Base-by-base conservation (phyloP, 1,284 basidiomycete species). In the Quambalaria eucalypti region DNA sequence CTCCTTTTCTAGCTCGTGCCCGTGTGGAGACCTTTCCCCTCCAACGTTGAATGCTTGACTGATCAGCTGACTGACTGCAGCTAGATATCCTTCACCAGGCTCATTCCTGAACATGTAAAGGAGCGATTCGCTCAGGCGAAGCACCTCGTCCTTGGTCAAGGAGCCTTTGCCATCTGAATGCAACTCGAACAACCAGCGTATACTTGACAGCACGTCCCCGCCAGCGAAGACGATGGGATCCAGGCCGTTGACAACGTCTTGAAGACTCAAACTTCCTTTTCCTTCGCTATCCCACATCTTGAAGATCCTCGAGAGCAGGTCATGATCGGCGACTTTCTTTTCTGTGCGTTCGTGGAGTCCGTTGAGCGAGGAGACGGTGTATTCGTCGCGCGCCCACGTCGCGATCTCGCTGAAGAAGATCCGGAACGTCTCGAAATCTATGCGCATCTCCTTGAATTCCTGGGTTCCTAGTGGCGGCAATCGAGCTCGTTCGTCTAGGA, bases 121-220 rank as follows among this genome's bases (percentile, higher is more conserved):
- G 51, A 98, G 82, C 16, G 90, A 89, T 77, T 97, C 92, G 2
- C 92, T 96, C 38, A 98, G 78, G 50, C 81, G 79, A 64, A 99
- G 78, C 28, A 97, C 88, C 76, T 98, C 93, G 69, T 97, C 92
- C 77, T 93, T 96, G 2, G 91, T 93, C 60, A 98, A 78, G 72
- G 81, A 91, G 0, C 90, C 90, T 70, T 97, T 91, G 63, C 89
- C 90, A 76, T 97, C 87, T 77, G 92, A 92, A 38, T 75, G 73
- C 50, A 98, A 77, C 64, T 88, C 87, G 78, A 98, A 97, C 79
- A 98, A 93, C 91, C 93, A 97, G 76, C 95, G 88, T 67, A 97
- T 96, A 68, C 89, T 93, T 59, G 91, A 88, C 90, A 97, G 95
- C 59, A 98, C 80, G 74, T 95, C 95, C 31, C 68, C 69, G 26